A percentile compares a stretch with the other conserved stretches of the same genome.
Conservation (phyloP, 345 rosid species). For the Citrus reticulata region DNA sequence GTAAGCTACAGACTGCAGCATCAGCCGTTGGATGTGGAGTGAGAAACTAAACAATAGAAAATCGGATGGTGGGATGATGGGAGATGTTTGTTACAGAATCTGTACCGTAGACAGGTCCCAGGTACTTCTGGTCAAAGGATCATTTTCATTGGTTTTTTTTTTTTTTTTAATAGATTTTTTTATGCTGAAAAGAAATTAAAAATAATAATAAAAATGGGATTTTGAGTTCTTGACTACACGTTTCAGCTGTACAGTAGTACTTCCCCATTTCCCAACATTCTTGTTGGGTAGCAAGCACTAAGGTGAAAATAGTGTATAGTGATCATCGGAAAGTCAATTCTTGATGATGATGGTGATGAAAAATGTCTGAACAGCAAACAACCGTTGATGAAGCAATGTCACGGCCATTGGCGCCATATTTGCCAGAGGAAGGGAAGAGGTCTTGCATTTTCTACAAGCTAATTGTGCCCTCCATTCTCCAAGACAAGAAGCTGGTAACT, state of each 20-base stretch:
- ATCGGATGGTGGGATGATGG: too few species aligned
- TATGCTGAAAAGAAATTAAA: too few species aligned
- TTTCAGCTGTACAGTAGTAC: background rate
- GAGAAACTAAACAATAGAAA: too few species aligned
- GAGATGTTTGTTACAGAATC: too few species aligned
- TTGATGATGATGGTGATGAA: background rate
- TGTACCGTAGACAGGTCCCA: too few species aligned
- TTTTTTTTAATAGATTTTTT: too few species aligned
- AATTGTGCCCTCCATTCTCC: constrained; percentile 35
- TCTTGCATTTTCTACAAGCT: constrained; percentile 37
- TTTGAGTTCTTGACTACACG: background rate
- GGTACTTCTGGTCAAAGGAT: too few species aligned
- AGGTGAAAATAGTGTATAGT: background rate
- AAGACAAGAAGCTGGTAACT: constrained; percentile 32
- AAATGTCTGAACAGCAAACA: background rate
- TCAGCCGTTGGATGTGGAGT: too few species aligned
- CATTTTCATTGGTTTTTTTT: too few species aligned
- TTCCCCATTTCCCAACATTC: background rate
- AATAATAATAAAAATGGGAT: background rate
- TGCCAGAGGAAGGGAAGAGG: constrained; percentile 11
- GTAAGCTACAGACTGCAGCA: too few species aligned
- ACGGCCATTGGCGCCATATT: constrained; percentile 15
- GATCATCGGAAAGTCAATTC: background rate
- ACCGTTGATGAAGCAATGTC: constrained; percentile 11
- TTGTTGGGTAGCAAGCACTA: too few species aligned